phyloP scores from a whole-genome alignment of 805 yeast species.

The Candida sphagnicola region DNA sequence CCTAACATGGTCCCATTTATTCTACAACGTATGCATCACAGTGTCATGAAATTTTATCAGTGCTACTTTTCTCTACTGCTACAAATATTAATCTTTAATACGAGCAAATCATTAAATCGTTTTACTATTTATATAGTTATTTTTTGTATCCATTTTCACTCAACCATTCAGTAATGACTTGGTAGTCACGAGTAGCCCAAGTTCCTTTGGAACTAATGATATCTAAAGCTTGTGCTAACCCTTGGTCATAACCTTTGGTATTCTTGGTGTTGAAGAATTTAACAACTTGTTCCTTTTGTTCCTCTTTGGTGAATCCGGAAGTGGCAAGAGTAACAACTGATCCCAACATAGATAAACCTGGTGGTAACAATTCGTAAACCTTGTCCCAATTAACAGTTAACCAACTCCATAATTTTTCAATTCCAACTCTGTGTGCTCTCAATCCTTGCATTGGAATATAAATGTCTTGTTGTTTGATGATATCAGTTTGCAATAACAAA shows the following conservation, averaged over 20 bases:
- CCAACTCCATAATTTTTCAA: constrained; percentile 74
- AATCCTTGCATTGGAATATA: constrained; percentile 75
- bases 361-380: constrained; percentile 65
- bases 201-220: constrained; percentile 50
- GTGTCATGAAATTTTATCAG: too few species aligned
- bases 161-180: constrained; percentile 48
- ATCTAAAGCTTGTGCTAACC: constrained; percentile 64
- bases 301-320: constrained; percentile 55
- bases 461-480: constrained; percentile 66
- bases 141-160: constrained; percentile 26
- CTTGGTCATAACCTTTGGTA: constrained; percentile 62
- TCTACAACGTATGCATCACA: too few species aligned
- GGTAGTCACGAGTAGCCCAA: constrained; percentile 57
- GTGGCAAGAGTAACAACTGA: constrained; percentile 63
- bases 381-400: constrained; percentile 67
- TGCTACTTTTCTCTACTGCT: too few species aligned
- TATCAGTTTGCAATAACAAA: constrained; percentile 51
- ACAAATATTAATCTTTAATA: too few species aligned
- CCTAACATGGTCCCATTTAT: too few species aligned
- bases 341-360: constrained; percentile 76
- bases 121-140: constrained; percentile 7
- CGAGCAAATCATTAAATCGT: too few species aligned
- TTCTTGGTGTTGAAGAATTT: constrained; percentile 49
- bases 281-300: constrained; percentile 48
- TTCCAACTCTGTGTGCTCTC: constrained; percentile 59